Base-by-base conservation (phyloP, 2,329 filamentous ascomycete species). In the Fusarium setosum region DNA sequence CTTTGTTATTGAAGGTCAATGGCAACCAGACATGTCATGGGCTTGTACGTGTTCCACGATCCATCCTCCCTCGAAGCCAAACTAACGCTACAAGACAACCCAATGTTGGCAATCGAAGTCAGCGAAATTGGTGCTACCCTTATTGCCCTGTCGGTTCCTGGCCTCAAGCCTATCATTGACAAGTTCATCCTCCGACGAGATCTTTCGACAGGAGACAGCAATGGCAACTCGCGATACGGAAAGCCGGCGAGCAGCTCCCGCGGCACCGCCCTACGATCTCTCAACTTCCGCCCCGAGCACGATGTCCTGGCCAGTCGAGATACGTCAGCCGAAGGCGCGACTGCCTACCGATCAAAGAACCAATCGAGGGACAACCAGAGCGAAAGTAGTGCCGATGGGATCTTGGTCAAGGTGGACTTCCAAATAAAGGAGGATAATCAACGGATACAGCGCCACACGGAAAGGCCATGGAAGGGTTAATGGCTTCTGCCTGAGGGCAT, bases 51-150 rank as follows among this genome's bases (percentile, higher is more conserved):
- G 6, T 17, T 29, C 23, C 13, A 24, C n/a, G 2, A 15, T 8
- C 20, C 10, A 11, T 5, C 7, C 10, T 13, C 4, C 1, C 3
- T 3, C 17, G 0, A 1, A 20, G 11, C 59, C 60, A 50, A 67
- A 17, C 59, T 67, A 56, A 67, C 26, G n/a, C 2, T 6, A 4
- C 8, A 17, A 66, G 64, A 86, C 67, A 80, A 83, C 51, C 80
- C 83, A 1, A 79, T 85, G 75, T 72, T 86, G 5, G 81, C 74
- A 4, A 78, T 85, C 5, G 83, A 86, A 69, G 80, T 80, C 4
- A 79, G 83, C 2, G 83, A 86, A 37, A 82, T 86, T 18, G 83
- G 82, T 5, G 77, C 79, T 2, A 86, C 84, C 0, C 68, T 86
- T 21, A 80, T 85, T 35, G 82, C 83, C 2, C 76, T 86, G 2